These are phyloP conservation scores for Artemisia annua DNA, from an alignment of 129 eudicot species.

Conservation along the genomic window DNA sequence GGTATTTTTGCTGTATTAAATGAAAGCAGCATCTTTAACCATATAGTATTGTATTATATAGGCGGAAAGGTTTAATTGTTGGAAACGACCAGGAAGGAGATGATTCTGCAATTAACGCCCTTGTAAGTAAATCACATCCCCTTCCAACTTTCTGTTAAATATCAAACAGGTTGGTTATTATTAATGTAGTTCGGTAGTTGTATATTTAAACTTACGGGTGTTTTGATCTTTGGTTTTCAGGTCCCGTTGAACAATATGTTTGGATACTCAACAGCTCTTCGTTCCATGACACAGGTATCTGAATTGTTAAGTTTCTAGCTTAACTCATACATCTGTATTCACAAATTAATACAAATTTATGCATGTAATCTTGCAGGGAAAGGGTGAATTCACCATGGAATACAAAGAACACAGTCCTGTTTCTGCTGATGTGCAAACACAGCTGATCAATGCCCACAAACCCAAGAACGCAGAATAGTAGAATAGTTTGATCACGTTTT, in stretches of 20 bases:
- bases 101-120: slow-evolving; percentile 77
- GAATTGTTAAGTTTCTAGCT: neutral
- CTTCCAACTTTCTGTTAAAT: slow-evolving; percentile 10
- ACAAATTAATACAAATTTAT: neutral
- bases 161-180: slow-evolving; percentile 7
- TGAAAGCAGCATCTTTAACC: slow-evolving; percentile 5
- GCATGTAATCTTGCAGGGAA: slow-evolving; percentile 57
- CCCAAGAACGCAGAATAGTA: slow-evolving; percentile 53
- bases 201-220: neutral
- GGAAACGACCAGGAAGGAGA: slow-evolving; percentile 99
- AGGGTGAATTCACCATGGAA: slow-evolving; percentile 98
- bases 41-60: slow-evolving; percentile 25
- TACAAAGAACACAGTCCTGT: slow-evolving; percentile 85
- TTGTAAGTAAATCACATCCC: slow-evolving; percentile 50
- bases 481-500: slow-evolving; percentile 30
- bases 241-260: slow-evolving; percentile 98
- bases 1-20: slow-evolving; percentile 11
- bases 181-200: neutral
- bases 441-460: slow-evolving; percentile 69
- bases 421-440: slow-evolving; percentile 80
- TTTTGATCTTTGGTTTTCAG: slow-evolving; percentile 37
- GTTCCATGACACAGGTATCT: slow-evolving; percentile 97
- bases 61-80: slow-evolving; percentile 95
- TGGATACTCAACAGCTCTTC: slow-evolving; percentile 93
- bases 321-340: neutral